phyloP scores from a whole-genome alignment of 2,329 filamentous ascomycete genomes.

The Sordariomycetes sp. region DNA sequence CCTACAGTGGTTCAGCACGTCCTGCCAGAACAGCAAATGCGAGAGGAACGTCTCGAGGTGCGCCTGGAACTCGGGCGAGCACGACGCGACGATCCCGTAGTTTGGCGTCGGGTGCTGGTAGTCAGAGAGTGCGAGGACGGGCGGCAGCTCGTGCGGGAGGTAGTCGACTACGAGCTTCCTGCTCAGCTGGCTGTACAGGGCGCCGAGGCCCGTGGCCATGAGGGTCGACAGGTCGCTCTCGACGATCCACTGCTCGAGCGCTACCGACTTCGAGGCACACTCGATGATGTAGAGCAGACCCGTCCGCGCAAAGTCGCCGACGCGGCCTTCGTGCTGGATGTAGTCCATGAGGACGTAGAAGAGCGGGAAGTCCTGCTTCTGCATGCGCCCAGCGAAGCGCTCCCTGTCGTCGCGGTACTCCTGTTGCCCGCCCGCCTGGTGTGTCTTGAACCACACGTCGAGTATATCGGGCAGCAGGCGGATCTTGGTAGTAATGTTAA shows the following conservation, averaged over 20 bases:
- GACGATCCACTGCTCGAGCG: slow-evolving; percentile 89
- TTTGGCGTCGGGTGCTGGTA: slow-evolving; percentile 61
- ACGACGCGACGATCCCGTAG: slow-evolving; percentile 60
- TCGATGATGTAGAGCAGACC: slow-evolving; percentile 93
- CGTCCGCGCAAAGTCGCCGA: slow-evolving; percentile 91
- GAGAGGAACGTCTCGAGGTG: slow-evolving; percentile 90
- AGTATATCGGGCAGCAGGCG: slow-evolving; percentile 77
- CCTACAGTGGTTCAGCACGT: slow-evolving; percentile 89
- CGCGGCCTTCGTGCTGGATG: slow-evolving; percentile 87
- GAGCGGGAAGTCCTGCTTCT: slow-evolving; percentile 85
- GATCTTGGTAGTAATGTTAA: slow-evolving; percentile 95
- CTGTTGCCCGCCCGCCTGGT: slow-evolving; percentile 23
- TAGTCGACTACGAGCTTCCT: slow-evolving; percentile 75
- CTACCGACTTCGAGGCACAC: slow-evolving; percentile 68
- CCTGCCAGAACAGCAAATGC: slow-evolving; percentile 94
- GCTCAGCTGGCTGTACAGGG: slow-evolving; percentile 51
- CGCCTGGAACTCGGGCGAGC: slow-evolving; percentile 63
- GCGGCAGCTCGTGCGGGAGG: slow-evolving; percentile 60
- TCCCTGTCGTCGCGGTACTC: slow-evolving; percentile 47
- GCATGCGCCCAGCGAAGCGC: slow-evolving; percentile 70
- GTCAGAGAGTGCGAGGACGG: slow-evolving; percentile 80
- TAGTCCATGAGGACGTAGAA: slow-evolving; percentile 96
- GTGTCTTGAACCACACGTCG: slow-evolving; percentile 72
- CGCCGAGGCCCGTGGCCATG: slow-evolving; percentile 92
- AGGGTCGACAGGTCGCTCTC: slow-evolving; percentile 92